A percentile compares a stretch with the other conserved stretches of the same genome.
Conservation (phyloP, 73 alveolate genomes). For the Tetrahymena thermophila region DNA sequence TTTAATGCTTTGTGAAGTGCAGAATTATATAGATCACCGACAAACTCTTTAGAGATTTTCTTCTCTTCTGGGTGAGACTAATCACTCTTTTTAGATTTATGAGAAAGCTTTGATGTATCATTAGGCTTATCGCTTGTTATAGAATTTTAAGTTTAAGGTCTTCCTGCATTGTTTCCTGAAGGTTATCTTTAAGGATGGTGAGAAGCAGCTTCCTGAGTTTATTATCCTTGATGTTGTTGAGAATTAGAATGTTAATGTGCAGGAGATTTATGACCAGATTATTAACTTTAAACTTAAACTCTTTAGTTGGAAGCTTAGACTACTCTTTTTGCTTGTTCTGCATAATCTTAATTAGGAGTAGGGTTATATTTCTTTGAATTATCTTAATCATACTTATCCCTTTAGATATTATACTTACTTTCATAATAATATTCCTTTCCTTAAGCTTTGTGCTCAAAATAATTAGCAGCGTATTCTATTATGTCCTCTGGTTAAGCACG, state of each 20-base stretch:
- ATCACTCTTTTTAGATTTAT: not conserved
- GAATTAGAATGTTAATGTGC: not conserved
- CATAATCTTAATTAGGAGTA: not conserved
- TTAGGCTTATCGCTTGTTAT: not conserved
- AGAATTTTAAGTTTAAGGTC: not conserved
- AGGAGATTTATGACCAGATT: not conserved
- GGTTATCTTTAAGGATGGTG: not conserved
- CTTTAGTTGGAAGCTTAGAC: not conserved
- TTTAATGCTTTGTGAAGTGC: not conserved
- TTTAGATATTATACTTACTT: not conserved
- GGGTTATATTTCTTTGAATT: not conserved
- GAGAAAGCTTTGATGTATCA: not conserved
- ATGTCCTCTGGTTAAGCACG: slow-evolving; percentile 36
- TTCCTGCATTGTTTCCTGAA: not conserved
- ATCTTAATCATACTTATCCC: not conserved
- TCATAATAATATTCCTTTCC: not conserved
- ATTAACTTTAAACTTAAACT: not conserved
- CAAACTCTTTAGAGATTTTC: not conserved
- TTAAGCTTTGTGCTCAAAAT: slow-evolving; percentile 20
- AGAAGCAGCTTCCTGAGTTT: not conserved
- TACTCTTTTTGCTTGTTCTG: not conserved
- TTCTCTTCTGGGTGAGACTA: not conserved
- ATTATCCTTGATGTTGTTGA: not conserved
- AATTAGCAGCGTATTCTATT: slow-evolving; percentile 7
- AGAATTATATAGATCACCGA: not conserved